Conservation (phyloP, 2,329 filamentous ascomycete genomes). For the Tothia fuscella region DNA sequence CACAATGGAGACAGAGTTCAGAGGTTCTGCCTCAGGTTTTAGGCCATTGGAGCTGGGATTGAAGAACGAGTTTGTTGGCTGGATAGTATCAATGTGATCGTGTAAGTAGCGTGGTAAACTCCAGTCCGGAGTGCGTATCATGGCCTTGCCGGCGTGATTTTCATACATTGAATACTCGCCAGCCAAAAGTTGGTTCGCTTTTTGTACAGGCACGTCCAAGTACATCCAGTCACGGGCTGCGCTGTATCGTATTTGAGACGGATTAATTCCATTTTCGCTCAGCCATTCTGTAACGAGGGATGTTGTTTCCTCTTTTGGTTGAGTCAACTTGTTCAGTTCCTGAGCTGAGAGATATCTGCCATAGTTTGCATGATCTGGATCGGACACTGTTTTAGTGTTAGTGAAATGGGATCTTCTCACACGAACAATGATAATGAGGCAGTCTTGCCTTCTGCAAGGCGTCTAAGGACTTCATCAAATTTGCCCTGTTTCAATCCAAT, state of each 20-base stretch:
- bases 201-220: slow-evolving; percentile 38
- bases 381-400: slow-evolving; percentile 34
- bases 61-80: slow-evolving; percentile 50
- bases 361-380: slow-evolving; percentile 46
- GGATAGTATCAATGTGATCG: slow-evolving; percentile 46
- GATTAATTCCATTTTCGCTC: slow-evolving; percentile 40
- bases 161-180: slow-evolving; percentile 39
- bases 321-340: slow-evolving; percentile 43
- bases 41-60: slow-evolving; percentile 20
- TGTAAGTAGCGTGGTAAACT: slow-evolving; percentile 47
- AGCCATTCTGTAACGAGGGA: slow-evolving; percentile 46
- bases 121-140: slow-evolving; percentile 44
- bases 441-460: slow-evolving; percentile 37
- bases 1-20: background rate
- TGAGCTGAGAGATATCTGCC: slow-evolving; percentile 51
- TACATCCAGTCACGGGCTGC: slow-evolving; percentile 47
- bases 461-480: slow-evolving; percentile 43
- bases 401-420: background rate
- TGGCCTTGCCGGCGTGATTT: slow-evolving; percentile 39
- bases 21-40: slow-evolving; percentile 16
- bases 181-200: slow-evolving; percentile 41
- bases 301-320: slow-evolving; percentile 40
- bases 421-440: background rate
- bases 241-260: slow-evolving; percentile 31
- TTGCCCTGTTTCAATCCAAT: slow-evolving; percentile 48